These are phyloP conservation scores for Fusarium citri DNA, from an alignment of 2,329 filamentous ascomycete species.

Conservation along the genomic window DNA sequence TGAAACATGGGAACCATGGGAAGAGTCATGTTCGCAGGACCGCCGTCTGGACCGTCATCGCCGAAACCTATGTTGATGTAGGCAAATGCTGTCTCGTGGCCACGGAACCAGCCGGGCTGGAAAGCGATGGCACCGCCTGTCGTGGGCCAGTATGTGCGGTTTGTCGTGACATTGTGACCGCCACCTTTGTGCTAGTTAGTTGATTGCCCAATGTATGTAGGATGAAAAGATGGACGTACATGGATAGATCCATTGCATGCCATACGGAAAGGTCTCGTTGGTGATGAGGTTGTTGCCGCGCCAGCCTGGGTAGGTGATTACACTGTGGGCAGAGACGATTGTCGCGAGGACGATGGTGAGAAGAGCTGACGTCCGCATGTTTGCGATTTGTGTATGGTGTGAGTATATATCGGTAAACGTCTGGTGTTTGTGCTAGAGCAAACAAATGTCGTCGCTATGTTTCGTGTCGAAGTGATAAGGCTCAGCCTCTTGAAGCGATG, in stretches of 20 bases:
- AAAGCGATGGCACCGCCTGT: slow-evolving; percentile 87
- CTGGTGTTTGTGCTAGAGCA: not conserved
- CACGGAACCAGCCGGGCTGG: slow-evolving; percentile 96
- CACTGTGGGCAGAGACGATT: slow-evolving; percentile 75
- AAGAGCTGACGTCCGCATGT: slow-evolving; percentile 60
- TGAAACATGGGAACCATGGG: slow-evolving; percentile 84
- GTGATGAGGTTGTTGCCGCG: slow-evolving; percentile 86
- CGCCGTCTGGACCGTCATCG: slow-evolving; percentile 69
- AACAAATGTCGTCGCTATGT: slow-evolving; percentile 8
- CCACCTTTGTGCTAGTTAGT: slow-evolving; percentile 71
- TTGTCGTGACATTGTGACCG: slow-evolving; percentile 79
- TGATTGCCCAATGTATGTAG: not conserved
- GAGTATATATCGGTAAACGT: not conserved
- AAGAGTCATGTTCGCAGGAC: slow-evolving; percentile 88
- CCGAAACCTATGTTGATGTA: slow-evolving; percentile 94
- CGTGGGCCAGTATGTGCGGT: slow-evolving; percentile 93
- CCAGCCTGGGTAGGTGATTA: slow-evolving; percentile 89
- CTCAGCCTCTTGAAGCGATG: slow-evolving; percentile 33
- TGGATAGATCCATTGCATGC: slow-evolving; percentile 96
- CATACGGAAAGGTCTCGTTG: slow-evolving; percentile 83
- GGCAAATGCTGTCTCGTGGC: slow-evolving; percentile 83
- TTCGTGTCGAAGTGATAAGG: slow-evolving; percentile 17
- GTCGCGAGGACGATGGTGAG: slow-evolving; percentile 59
- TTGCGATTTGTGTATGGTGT: slow-evolving; percentile 34
- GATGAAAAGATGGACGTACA: slow-evolving; percentile 69